phyloP scores from a whole-genome alignment of 1,284 basidiomycete species.

The Taiwanofungus camphoratus region DNA sequence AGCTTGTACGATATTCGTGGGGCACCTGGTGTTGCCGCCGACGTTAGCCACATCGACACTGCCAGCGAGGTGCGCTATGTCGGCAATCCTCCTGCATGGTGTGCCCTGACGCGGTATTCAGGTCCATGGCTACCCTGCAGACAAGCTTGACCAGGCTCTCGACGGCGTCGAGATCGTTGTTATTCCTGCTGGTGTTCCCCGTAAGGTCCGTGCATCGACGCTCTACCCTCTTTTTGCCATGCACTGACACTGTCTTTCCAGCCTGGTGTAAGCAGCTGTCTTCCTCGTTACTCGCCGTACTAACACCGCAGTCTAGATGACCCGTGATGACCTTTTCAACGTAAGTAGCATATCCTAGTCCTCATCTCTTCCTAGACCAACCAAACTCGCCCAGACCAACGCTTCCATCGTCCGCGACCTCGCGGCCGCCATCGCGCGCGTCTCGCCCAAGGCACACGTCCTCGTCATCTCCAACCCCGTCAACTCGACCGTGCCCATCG shows the following conservation, averaged over 20 bases:
- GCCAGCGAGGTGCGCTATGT: slow-evolving; percentile 62
- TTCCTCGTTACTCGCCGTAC: slow-evolving; percentile 16
- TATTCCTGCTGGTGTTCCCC: slow-evolving; percentile 95
- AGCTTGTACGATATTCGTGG: slow-evolving; percentile 90
- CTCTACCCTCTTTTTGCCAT: slow-evolving; percentile 3
- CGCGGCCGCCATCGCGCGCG: slow-evolving; percentile 82
- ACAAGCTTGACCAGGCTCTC: slow-evolving; percentile 83
- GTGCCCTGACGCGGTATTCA: slow-evolving; percentile 30
- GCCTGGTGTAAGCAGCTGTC: slow-evolving; percentile 61
- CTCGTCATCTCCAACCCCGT: slow-evolving; percentile 97
- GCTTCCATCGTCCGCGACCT: slow-evolving; percentile 96
- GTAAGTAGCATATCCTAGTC: slow-evolving; percentile 42
- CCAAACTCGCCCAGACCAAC: slow-evolving; percentile 58
- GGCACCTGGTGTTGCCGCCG: slow-evolving; percentile 89
- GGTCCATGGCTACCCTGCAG: slow-evolving; percentile 78
- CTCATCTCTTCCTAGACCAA: not conserved
- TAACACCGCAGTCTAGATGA: slow-evolving; percentile 61
- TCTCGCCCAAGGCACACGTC: slow-evolving; percentile 86
- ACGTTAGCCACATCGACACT: slow-evolving; percentile 92
- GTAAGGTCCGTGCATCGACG: slow-evolving; percentile 61
- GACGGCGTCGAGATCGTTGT: slow-evolving; percentile 88
- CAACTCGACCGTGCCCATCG: slow-evolving; percentile 96
- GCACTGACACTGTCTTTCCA: slow-evolving; percentile 30
- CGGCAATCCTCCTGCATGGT: no score
- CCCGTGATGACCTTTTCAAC: slow-evolving; percentile 99